Conservation (phyloP, 805 yeast genomes). For the Brettanomyces nanus region DNA sequence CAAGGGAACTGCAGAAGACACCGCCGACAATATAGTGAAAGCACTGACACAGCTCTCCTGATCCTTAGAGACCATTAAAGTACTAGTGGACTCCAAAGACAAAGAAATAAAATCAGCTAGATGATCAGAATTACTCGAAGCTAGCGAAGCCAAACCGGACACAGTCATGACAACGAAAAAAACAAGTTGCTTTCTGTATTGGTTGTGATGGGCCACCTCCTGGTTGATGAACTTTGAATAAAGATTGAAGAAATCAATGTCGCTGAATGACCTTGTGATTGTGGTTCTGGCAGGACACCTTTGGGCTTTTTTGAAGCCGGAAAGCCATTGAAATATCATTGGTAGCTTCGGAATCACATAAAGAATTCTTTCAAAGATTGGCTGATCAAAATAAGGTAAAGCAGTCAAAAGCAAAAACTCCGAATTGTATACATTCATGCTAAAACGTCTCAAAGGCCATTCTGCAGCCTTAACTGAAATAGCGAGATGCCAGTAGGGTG, state of each 20-base stretch:
- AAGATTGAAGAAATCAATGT: constrained; percentile 56
- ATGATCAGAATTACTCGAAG: constrained; percentile 30
- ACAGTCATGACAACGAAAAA: constrained; percentile 72
- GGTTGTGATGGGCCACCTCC: constrained; percentile 43
- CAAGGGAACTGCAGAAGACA: constrained; percentile 65
- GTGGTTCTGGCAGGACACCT: constrained; percentile 61
- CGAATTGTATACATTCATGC: constrained; percentile 71
- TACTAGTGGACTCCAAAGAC: constrained; percentile 50
- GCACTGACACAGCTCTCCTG: constrained; percentile 73
- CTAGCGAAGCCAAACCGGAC: constrained; percentile 57
- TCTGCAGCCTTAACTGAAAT: constrained; percentile 81
- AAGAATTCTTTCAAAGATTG: constrained; percentile 67
- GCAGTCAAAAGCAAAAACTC: constrained; percentile 65
- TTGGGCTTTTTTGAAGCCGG: constrained; percentile 49
- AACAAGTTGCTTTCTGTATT: constrained; percentile 63
- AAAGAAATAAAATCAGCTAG: constrained; percentile 46
- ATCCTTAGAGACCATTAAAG: constrained; percentile 37
- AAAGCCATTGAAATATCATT: constrained; percentile 66
- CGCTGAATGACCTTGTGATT: constrained; percentile 66
- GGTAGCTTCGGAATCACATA: constrained; percentile 70
- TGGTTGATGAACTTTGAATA: constrained; percentile 49
- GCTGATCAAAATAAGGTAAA: constrained; percentile 71
- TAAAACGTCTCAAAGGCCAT: constrained; percentile 91
- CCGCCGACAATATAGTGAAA: constrained; percentile 72
- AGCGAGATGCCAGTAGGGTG: constrained; percentile 68